phyloP scores from a whole-genome alignment of 2,329 filamentous ascomycete genomes.

The Phymatotrichopsis omnivora region DNA sequence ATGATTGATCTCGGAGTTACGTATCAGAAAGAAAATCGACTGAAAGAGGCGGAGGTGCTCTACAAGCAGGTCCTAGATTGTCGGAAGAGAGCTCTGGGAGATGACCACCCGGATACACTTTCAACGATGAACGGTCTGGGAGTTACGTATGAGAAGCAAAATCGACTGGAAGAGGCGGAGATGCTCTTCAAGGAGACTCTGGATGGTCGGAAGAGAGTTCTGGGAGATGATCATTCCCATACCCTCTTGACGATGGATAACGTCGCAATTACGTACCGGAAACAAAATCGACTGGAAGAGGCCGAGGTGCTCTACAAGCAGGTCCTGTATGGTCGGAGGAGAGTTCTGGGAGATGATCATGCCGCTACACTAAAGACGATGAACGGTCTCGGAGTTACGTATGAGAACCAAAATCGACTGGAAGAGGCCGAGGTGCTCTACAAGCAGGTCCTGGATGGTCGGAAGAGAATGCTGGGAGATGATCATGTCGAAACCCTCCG shows the following conservation, averaged over 20 bases:
- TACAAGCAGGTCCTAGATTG: conserved; percentile 16
- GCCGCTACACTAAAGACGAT: conserved; percentile 18
- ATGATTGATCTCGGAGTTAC: conserved; percentile 12
- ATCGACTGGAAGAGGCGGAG: conserved; percentile 24
- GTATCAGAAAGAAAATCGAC: background rate
- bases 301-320: background rate
- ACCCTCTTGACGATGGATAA: background rate
- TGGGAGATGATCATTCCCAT: background rate
- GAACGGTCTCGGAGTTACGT: conserved; percentile 6
- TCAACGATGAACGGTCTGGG: conserved; percentile 23
- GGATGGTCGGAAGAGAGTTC: background rate
- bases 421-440: conserved; percentile 25
- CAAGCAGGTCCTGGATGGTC: conserved; percentile 3
- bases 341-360: conserved; percentile 20
- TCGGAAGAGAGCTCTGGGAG: background rate
- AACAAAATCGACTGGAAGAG: conserved; percentile 2
- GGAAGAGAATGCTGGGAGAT: conserved; percentile 10
- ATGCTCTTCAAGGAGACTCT: conserved; percentile 8
- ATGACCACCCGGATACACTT: conserved; percentile 13
- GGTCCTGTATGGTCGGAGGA: background rate
- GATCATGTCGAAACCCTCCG: conserved; percentile 13
- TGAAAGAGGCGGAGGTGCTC: conserved; percentile 25
- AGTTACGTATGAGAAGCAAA: background rate
- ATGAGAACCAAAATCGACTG: conserved; percentile 1
- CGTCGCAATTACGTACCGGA: background rate